Base-by-base conservation (phyloP, 148 eudicot species). In the Spergularia marina region DNA sequence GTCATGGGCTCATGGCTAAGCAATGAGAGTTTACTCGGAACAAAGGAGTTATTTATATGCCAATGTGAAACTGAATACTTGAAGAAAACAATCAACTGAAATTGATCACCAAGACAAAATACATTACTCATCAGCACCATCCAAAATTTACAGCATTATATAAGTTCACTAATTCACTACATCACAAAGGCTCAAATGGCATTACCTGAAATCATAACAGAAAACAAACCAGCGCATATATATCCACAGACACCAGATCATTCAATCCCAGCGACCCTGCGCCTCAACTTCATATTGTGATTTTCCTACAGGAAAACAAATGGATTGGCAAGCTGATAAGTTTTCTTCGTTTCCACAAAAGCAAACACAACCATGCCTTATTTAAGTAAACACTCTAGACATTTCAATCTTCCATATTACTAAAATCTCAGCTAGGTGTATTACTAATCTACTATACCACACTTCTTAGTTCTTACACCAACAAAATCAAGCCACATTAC, bases 231-330 rank as follows among this genome's bases (percentile, higher is more conserved):
- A 59, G 55, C 40, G 36, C 57, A 18, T 44, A 49, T 52, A 68
- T 16, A 77, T 63, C 75, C 65, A 74, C 36, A 72, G 15, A 44
- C 55, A 79, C 44, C 17, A 52, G 68, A 76, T 83, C 80, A 92
- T 74, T 92, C 91, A 79, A 92, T 54, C 57, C 93, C 96, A 56
- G 98, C 93, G 82, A 89, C 86, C 84, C 84, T 87, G 68, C 62
- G 79, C 87, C 94, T 85, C 84, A 90, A 77, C 77, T 79, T 87
- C 91, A 81, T 83, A 75, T 90, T 92, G 65, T 81, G 83, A 69
- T 79, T 84, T 73, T 92, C 97, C 97, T 89, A 84, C 59, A 71
- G 17, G 36, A 55, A 71, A 11, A 12, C 1, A 53, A 16, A 44
- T 12, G 20, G 20, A 68, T 59, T 2, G 14, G 8, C 14, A 61